phyloP scores from a whole-genome alignment of 176 grass and related monocot species.

The Elaeis guineensis region DNA sequence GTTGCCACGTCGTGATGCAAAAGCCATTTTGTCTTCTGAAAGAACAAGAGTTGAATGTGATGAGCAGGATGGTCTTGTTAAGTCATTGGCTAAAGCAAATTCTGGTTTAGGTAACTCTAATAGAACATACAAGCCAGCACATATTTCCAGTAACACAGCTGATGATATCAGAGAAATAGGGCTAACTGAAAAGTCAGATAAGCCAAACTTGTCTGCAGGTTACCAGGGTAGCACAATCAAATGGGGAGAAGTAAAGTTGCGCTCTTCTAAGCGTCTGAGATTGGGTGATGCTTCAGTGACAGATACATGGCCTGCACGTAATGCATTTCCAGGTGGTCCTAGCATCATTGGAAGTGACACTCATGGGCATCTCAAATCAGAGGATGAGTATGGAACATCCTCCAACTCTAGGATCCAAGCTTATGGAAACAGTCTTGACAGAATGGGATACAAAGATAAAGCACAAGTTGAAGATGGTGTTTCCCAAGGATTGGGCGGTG shows the following conservation, averaged over 20 bases:
- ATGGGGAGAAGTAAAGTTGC: conserved; percentile 93
- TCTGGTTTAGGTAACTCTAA: conserved; percentile 20
- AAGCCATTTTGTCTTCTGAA: conserved; percentile 35
- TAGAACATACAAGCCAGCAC: conserved; percentile 20
- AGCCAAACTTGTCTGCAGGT: conserved; percentile 25
- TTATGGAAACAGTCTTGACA: conserved; percentile 2
- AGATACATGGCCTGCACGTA: conserved; percentile 23
- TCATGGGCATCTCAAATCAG: neutral
- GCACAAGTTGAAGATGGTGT: conserved; percentile 19
- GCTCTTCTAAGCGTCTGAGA: conserved; percentile 65
- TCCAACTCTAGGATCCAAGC: conserved; percentile 12
- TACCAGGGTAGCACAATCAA: conserved; percentile 43
- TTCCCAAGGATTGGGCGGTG: conserved; percentile 19
- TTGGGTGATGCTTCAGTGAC: conserved; percentile 19
- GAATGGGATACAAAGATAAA: neutral
- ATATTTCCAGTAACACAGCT: conserved; percentile 30
- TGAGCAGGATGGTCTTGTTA: conserved; percentile 24
- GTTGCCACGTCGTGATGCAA: conserved; percentile 51
- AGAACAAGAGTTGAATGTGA: conserved; percentile 32
- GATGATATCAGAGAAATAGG: conserved; percentile 30
- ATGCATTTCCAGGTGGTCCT: neutral
- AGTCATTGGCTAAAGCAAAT: conserved; percentile 21
- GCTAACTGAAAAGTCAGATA: conserved; percentile 15
- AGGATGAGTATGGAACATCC: conserved; percentile 10
- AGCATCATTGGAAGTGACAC: conserved; percentile 5